Evolutionary conservation across 73 alveolate genomes (phyloP), one percentile per base, ranked within the genome.

Genomic region (Paramecium tetraurelia): DNA sequence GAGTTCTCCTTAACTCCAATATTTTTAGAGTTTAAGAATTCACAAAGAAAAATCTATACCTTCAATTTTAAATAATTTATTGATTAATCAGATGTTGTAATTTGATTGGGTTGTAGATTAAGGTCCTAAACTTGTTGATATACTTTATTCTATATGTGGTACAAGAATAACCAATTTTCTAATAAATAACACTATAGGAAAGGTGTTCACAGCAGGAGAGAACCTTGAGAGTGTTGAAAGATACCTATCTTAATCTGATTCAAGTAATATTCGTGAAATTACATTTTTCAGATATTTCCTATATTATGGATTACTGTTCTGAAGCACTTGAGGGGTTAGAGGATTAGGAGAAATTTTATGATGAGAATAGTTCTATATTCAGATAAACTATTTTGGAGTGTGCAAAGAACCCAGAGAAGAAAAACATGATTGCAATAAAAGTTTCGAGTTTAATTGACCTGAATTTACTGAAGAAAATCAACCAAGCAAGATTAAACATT

Each of bases 281-380:
- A 27, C 4, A 3, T 7, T 12, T 31, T 43, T 59, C 71, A 88
- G 75, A 53, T 12, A 35, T 89, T 24, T 57, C 89, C 9, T 58
- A 58, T 22, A 89, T 89, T 12, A 72, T 89, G 27, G 92, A 89
- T 70, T 89, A 89, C 63, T 89, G 94, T 40, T 89, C 92, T 10
- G 94, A 89, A 71, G 94, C 94, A 9, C 35, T 89, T 20, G 94
- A 89, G 27, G 94, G 87, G 27, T 43, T 70, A 40, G 68, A 89
- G n/a, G 58, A 89, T 89, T 46, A 46, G 5, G 43, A 38, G 27
- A 16, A 89, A 48, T 89, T 89, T 53, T 70, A 59, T 63, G 94
- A 89, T 27, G 76, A 59, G 24, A 89, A 83, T 24, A 63, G 85
- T 21, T 41, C 46, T 10, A 68, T 71, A 7, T 89, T 89, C 29